Percentiles rank a stretch among this genome's conserved stretches.
Evolutionary conservation across 2,329 filamentous ascomycete species (phyloP).

Genomic region (Penicillium sp.): DNA sequence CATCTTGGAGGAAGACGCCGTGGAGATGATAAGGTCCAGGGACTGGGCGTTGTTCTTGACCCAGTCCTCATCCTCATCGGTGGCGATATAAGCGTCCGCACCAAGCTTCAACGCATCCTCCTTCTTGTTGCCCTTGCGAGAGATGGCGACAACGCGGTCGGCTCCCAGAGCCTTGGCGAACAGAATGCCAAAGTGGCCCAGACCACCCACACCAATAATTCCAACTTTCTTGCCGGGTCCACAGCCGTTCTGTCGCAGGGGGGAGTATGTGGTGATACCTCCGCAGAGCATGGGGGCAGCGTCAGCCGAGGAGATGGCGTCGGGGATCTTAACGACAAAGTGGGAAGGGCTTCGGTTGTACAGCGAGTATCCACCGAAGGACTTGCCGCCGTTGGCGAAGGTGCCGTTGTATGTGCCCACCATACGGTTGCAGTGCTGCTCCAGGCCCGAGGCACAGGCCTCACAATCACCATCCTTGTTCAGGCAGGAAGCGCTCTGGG

Average conservation of each 20-base stretch:
- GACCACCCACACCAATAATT: constrained; percentile 69
- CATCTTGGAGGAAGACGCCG: constrained; percentile 53
- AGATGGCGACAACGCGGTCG: constrained; percentile 59
- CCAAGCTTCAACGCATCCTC: constrained; percentile 57
- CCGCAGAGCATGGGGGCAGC: constrained; percentile 74
- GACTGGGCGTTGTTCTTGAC: constrained; percentile 46
- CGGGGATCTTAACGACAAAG: constrained; percentile 62
- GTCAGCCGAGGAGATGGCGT: constrained; percentile 46
- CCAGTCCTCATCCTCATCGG: constrained; percentile 57
- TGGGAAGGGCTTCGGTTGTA: constrained; percentile 56
- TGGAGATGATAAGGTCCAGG: constrained; percentile 58
- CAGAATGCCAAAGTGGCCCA: constrained; percentile 71
- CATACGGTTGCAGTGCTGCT: constrained; percentile 33
- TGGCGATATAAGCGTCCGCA: constrained; percentile 57
- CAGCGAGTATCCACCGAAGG: constrained; percentile 66
- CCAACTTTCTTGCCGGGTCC: constrained; percentile 71
- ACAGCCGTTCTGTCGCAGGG: constrained; percentile 63
- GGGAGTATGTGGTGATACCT: constrained; percentile 70
- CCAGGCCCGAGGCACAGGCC: constrained; percentile 48
- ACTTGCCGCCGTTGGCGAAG: constrained; percentile 55
- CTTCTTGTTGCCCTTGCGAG: constrained; percentile 51
- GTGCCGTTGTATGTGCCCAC: constrained; percentile 32
- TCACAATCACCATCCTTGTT: constrained; percentile 49
- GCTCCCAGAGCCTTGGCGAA: constrained; percentile 68
- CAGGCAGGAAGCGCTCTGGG: constrained; percentile 58